Conservation (phyloP, 169 alveolate species). For the Amoebophrya sp. region DNA sequence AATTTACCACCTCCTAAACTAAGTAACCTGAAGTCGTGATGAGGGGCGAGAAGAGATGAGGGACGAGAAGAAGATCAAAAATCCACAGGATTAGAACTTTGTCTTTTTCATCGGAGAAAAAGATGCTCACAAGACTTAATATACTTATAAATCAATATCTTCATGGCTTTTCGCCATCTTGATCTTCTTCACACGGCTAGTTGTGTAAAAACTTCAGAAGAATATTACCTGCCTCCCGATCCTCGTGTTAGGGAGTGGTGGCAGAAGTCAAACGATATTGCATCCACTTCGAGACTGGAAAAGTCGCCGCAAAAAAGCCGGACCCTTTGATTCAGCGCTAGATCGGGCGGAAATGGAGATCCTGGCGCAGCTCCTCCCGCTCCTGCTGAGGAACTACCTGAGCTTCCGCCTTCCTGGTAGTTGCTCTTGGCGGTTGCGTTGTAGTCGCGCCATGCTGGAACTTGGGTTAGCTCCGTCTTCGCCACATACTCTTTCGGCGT, state of each 20-base stretch:
- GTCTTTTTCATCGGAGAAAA: too few relatives aligned
- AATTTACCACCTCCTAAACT: background rate
- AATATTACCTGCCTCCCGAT: background rate
- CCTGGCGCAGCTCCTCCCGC: too few relatives aligned
- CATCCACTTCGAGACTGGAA: background rate
- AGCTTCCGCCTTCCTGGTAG: background rate
- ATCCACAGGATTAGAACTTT: background rate
- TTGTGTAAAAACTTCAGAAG: too few relatives aligned
- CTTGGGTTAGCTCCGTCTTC: background rate
- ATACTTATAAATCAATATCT: background rate
- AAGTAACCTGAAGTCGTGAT: background rate
- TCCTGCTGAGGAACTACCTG: background rate
- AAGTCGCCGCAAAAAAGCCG: constrained; percentile 5
- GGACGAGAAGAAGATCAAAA: background rate
- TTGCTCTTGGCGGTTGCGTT: background rate
- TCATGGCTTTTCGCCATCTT: too few relatives aligned
- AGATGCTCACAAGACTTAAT: too few relatives aligned
- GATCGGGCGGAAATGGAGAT: background rate
- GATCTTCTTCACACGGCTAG: too few relatives aligned
- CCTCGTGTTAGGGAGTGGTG: background rate
- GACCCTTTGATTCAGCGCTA: background rate
- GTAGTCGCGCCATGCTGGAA: background rate
- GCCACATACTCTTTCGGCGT: background rate
- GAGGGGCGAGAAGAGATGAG: background rate
- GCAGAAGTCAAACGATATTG: background rate